Evolutionary conservation across 768 basidiomycete species (phyloP), one percentile per base, ranked within the genome.

Genomic region (Rhodotorula paludigena): DNA sequence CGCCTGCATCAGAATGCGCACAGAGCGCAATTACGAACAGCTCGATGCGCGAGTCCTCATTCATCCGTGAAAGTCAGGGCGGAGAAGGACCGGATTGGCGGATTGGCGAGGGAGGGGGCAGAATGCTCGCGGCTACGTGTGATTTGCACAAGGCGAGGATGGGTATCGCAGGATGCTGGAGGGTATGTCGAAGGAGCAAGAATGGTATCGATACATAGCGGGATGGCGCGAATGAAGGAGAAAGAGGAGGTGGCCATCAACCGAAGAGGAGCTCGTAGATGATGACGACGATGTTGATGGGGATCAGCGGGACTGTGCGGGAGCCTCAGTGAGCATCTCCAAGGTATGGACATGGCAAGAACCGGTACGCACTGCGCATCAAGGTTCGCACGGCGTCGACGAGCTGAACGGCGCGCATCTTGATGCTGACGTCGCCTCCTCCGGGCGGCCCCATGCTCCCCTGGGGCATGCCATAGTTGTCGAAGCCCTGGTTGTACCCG

Each of bases 311-410:
- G 83, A 98, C 93, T 98, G 75, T n/a, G 4, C n/a, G 11, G 20
- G 51, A 12, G 11, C 16, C 10, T 55, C 38, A 58, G 63, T 60
- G 56, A 30, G 23, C n/a, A 21, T 25, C 7, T 23, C 56, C 60
- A 20, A 59, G 62, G 52, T 52, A 28, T 32, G 23, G 57, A 51
- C 45, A 62, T 35, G 42, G 59, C 53, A 44, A 74, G 72, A 64
- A 45, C n/a, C 30, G 16, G 51, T 23, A 86, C 93, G 82, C 78
- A 99, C 94, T 92, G 79, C 94, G 86, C 90, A 98, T 90, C 74
- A 99, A 83, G 53, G 94, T 98, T 80, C 94, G 83, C 67, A 97
- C 92, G 44, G 94, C 94, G 74, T 89, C 85, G 70, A 97, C 96
- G 74, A 99, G 85, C 81, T 90, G 89, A 77, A 98, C 85, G 67